Evolutionary conservation across 768 basidiomycete species (phyloP).

Genomic region (Rhodotorula babjevae): DNA sequence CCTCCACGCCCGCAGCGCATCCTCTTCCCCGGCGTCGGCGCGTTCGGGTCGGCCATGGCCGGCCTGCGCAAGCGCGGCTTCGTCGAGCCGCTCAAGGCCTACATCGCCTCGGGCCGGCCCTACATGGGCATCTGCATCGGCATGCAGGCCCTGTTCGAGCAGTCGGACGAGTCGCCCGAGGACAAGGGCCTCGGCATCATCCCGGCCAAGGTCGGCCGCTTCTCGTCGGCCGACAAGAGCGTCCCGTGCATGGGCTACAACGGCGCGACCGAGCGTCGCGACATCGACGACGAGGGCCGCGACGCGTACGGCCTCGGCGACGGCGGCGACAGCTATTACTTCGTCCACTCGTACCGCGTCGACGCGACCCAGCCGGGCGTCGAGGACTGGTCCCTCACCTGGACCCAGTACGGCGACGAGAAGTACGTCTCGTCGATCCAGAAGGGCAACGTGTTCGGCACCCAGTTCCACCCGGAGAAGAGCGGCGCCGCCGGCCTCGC

Average conservation of each 20-base stretch:
- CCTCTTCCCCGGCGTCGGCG: conserved; percentile 93
- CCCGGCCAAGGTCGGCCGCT: conserved; percentile 74
- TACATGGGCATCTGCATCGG: conserved; percentile 94
- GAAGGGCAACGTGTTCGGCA: conserved; percentile 78
- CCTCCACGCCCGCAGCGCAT: conserved; percentile 61
- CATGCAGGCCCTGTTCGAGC: conserved; percentile 88
- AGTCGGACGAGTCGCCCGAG: conserved; percentile 70
- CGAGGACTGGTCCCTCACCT: conserved; percentile 72
- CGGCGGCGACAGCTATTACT: conserved; percentile 73
- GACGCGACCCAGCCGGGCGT: conserved; percentile 60
- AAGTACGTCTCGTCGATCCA: conserved; percentile 79
- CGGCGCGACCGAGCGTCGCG: conserved; percentile 43
- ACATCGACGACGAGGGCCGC: conserved; percentile 53
- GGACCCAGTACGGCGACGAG: conserved; percentile 91
- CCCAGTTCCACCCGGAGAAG: conserved; percentile 98
- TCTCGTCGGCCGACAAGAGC: conserved; percentile 58
- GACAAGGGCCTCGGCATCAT: conserved; percentile 75
- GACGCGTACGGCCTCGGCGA: conserved; percentile 50
- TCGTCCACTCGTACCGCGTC: conserved; percentile 91
- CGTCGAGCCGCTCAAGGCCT: conserved; percentile 70
- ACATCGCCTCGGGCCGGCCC: conserved; percentile 79
- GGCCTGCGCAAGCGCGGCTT: conserved; percentile 69
- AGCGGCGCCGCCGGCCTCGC: conserved; percentile 80
- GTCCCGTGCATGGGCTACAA: conserved; percentile 99
- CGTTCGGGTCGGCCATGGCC: conserved; percentile 80